Conservation (phyloP, 768 basidiomycete genomes). For the Lactarius sanguifluus region DNA sequence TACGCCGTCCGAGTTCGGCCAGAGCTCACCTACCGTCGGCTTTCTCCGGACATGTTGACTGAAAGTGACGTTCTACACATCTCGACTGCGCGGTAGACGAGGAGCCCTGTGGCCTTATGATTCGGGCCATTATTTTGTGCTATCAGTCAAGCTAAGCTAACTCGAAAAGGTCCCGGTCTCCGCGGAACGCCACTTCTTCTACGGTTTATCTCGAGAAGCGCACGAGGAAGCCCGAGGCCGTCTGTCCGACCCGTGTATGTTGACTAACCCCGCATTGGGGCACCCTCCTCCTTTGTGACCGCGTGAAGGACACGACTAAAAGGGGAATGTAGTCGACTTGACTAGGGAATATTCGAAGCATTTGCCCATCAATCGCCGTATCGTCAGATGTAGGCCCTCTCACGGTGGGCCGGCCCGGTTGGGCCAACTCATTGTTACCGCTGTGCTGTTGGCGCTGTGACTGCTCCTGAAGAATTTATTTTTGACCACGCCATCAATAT, state of each 20-base stretch:
- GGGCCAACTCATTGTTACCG: background rate
- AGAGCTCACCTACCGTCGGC: conserved; percentile 11
- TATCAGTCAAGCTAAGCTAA: conserved; percentile 4
- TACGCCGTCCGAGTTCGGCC: conserved; percentile 2
- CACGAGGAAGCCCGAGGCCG: conserved; percentile 6
- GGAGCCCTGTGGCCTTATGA: conserved; percentile 7
- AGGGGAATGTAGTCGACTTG: conserved; percentile 17
- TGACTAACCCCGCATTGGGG: conserved; percentile 18
- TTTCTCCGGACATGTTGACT: conserved; percentile 8
- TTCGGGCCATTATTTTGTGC: background rate
- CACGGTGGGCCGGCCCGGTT: background rate
- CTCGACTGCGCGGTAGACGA: conserved; percentile 3
- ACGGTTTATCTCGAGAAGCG: conserved; percentile 22
- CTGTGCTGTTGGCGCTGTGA: background rate
- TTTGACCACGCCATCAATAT: conserved; percentile 2
- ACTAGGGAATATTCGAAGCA: conserved; percentile 17
- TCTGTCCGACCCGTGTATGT: conserved; percentile 6
- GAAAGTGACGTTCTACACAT: conserved; percentile 14
- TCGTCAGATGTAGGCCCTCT: too few species aligned
- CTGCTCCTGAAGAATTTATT: background rate
- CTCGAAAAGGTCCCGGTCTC: conserved; percentile 17
- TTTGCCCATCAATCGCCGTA: conserved; percentile 15
- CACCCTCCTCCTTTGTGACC: conserved; percentile 16
- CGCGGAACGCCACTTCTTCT: conserved; percentile 27
- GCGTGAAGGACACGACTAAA: background rate